Evolutionary conservation across 2,329 filamentous ascomycete species (phyloP), one percentile per base, ranked within the genome.

Genomic region (Achaetomium macrosporum): DNA sequence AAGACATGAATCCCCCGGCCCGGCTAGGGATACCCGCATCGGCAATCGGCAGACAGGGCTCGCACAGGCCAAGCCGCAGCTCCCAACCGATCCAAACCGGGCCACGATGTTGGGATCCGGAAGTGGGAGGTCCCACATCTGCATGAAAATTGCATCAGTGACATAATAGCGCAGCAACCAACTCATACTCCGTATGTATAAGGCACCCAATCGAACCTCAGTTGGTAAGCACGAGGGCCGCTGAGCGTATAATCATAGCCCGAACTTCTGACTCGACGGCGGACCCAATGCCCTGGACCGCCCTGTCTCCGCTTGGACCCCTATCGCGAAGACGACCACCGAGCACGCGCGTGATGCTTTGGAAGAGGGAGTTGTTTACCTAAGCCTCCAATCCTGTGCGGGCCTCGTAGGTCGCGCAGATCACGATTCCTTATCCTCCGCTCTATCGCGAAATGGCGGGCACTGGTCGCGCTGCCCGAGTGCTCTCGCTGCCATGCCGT

Each of bases 401-500:
- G 46, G 47, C 30, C 47, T 11, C 20, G 31, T 33, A 47, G 40
- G 49, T 42, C 47, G 42, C 47, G 52, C 55, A 42, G 17, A n/a
- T 19, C 20, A 30, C 37, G n/a, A 16, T 19, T 7, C 7, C 29
- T 17, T 19, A 17, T 11, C 30, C 36, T 17, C 25, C 12, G 11
- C 36, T 11, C 44, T n/a, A 17, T 17, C 53, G 29, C 56, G 49
- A 54, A 49, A 61, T 60, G 58, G 53, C 53, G 10, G 39, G 43
- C 31, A 37, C 51, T 30, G 29, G 25, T 37, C 37, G 50, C 48
- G 53, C 45, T 35, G 47, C 40, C 44, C 57, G 58, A 31, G 40
- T 54, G 47, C 46, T 57, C 53, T 51, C 47, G 53, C 50, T 56
- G 16, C 51, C 52, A 53, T 59, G 52, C 48, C 55, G 55, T 51